These are phyloP conservation scores for Phyllosticta ampelicida DNA, from an alignment of 2,329 filamentous ascomycete species.

Conservation along the genomic window DNA sequence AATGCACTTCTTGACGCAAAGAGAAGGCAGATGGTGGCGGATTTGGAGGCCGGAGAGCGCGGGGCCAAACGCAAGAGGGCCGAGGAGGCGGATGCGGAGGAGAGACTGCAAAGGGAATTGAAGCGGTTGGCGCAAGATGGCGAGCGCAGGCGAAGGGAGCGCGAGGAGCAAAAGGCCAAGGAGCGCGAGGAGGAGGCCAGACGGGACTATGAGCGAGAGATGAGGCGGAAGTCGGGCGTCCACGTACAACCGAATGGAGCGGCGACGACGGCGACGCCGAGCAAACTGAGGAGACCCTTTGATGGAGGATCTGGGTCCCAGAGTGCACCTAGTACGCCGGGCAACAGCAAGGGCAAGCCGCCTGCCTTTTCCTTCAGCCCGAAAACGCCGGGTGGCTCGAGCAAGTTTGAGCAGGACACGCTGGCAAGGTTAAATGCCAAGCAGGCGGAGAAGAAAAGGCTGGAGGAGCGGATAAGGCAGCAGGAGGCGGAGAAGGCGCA, in stretches of 20 bases:
- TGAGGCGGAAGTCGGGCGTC: slow-evolving; percentile 37
- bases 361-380: slow-evolving; percentile 35
- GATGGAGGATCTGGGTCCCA: neutral
- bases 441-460: slow-evolving; percentile 31
- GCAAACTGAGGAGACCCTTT: slow-evolving; percentile 12
- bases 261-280: slow-evolving; percentile 1
- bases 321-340: slow-evolving; percentile 22
- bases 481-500: slow-evolving; percentile 22
- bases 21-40: slow-evolving; percentile 69
- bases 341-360: slow-evolving; percentile 17
- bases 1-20: slow-evolving; percentile 63
- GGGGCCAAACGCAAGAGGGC: slow-evolving; percentile 38
- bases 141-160: slow-evolving; percentile 5
- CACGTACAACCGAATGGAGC: slow-evolving; percentile 14
- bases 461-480: slow-evolving; percentile 34
- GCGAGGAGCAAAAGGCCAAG: slow-evolving; percentile 3
- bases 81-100: slow-evolving; percentile 35
- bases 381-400: slow-evolving; percentile 16
- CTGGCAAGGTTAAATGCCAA: slow-evolving; percentile 32
- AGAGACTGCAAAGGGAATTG: slow-evolving; percentile 41
- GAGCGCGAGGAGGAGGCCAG: slow-evolving; percentile 39
- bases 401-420: slow-evolving; percentile 30
- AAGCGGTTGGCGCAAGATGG: slow-evolving; percentile 7
- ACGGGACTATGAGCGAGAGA: slow-evolving; percentile 30
- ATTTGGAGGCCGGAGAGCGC: slow-evolving; percentile 68